phyloP scores from a whole-genome alignment of 208 protist genomes.

The Trypanosoma mega region DNA sequence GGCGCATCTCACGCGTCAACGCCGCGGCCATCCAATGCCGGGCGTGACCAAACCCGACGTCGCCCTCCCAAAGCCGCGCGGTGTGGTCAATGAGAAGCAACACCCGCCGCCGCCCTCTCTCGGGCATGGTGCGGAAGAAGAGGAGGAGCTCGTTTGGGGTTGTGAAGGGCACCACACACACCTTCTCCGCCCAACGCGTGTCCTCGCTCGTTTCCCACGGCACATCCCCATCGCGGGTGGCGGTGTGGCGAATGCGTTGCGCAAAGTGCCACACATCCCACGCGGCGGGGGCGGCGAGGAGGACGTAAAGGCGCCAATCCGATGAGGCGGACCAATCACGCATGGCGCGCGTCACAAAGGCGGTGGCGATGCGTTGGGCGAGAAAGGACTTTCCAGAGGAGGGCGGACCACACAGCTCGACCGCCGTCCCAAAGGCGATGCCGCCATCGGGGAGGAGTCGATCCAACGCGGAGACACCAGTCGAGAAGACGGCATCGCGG shows the following conservation, averaged over 20 bases:
- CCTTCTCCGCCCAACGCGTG: slow-evolving; percentile 6
- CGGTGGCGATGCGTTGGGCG: slow-evolving; percentile 11
- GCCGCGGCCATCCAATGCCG: slow-evolving; percentile 25
- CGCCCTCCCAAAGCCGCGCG: slow-evolving; percentile 21
- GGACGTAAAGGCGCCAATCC: not conserved
- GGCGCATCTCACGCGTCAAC: slow-evolving; percentile 20
- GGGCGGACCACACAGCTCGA: slow-evolving; percentile 28
- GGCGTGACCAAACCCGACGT: slow-evolving; percentile 9
- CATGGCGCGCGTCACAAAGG: slow-evolving; percentile 14
- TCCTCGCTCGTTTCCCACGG: no score
- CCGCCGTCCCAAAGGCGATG: slow-evolving; percentile 16
- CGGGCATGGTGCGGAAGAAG: slow-evolving; percentile 18
- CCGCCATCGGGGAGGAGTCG: slow-evolving; percentile 25
- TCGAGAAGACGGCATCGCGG: slow-evolving; percentile 18
- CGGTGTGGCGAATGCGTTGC: not conserved
- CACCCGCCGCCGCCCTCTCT: slow-evolving; percentile 10
- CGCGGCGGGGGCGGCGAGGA: not conserved
- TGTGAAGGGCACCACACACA: slow-evolving; percentile 17
- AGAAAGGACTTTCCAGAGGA: slow-evolving; percentile 21
- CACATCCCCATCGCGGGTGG: no score
- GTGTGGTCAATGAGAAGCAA: slow-evolving; percentile 20
- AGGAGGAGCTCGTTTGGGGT: slow-evolving; percentile 21
- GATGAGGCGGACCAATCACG: slow-evolving; percentile 8
- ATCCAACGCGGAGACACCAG: slow-evolving; percentile 18
- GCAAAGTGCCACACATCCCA: not conserved